Base-by-base conservation (phyloP, 495 filamentous ascomycete species). In the Podospora sp. region DNA sequence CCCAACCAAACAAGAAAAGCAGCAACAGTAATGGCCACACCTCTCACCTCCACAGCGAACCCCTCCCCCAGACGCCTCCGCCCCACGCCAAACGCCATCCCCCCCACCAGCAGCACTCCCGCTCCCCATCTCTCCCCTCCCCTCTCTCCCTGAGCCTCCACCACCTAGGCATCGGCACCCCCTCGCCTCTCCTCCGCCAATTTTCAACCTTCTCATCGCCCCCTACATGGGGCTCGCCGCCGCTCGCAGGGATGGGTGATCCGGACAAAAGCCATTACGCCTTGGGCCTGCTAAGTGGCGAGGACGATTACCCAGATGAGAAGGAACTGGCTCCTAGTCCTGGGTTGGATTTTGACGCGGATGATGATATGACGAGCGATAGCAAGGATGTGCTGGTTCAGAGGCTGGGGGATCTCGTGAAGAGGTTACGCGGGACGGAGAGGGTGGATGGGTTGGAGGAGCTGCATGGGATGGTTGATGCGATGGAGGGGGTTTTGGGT, bases 371-470 rank as follows among this genome's bases (percentile, higher is more conserved):
- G 63, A 71, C 77, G 14, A 78, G 78, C 29, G 79, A 82, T 65
- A 81, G 79, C 73, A 82, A 78, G 63, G 80, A 84, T 71, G 79
- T 80, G 5, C 70, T 86, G 29, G 72, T 83, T 9, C 80, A 84
- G 58, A 78, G 85, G 52, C 75, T 87, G 7, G 78, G 79, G 65
- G 79, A 82, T 60, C 69, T 87, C 51, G 77, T 81, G 2, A 66
- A 75, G 14, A 75, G 75, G 20, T 70, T 87, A 0, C 68, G 40
- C 62, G 57, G 52, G 20, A 71, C 70, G 14, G 60, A 68, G 18
- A 62, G 69, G 14, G 51, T 53, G 35, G 74, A 75, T 40, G 69
- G 69, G 65, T 67, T 83, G 49, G 69, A 74, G 21, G 67, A 69
- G 33, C 69, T 84, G 49, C 75, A 82, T 59, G 72, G 69, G 58